Evolutionary conservation across 495 filamentous ascomycete species (phyloP), one percentile per base, ranked within the genome.

Genomic region (Echria macrotheca): DNA sequence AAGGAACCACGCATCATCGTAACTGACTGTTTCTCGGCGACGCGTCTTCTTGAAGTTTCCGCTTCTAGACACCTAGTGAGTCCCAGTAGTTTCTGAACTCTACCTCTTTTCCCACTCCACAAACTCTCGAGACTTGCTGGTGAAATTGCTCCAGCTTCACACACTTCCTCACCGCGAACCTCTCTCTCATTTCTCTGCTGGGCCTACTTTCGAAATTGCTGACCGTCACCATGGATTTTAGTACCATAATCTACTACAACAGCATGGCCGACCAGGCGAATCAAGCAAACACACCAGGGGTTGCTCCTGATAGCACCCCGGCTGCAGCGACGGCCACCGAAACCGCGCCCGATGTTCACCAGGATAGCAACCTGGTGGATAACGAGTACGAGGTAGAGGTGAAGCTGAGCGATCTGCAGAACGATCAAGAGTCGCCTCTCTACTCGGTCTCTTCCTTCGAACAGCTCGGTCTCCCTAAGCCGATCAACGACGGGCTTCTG

Each of bases 341-440:
- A 63, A 80, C 81, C 37, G 73, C 78, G 26, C 48, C 70, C 12
- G 65, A 60, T 11, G 52, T 53, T 5, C 43, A 60, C 17, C 62
- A 47, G 65, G 25, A 69, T 62, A 47, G 69, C 14, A 75, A 72
- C 21, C 79, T 95, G 8, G 69, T 86, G 40, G 88, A 93, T 57
- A 78, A 79, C 2, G 79, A 82, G 22, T 91, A 86, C 68, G 81
- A 86, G 47, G 73, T 98, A 43, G 81, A 95, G 55, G 88, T 98
- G 54, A 91, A 93, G 69, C 78, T 98, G 38, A 85, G 81, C 54
- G 91, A 95, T 60, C 74, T 95, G 36, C 91, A 96, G 64, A 77
- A 79, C 12, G 89, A 98, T 59, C 81, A 84, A 0, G 83, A 87
- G 50, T 91, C 87, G 61, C 93, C 93, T 2, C 75, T 98, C 17